Evolutionary conservation across 2,329 filamentous ascomycete genomes (phyloP).

Genomic region (Fulvia fulva): DNA sequence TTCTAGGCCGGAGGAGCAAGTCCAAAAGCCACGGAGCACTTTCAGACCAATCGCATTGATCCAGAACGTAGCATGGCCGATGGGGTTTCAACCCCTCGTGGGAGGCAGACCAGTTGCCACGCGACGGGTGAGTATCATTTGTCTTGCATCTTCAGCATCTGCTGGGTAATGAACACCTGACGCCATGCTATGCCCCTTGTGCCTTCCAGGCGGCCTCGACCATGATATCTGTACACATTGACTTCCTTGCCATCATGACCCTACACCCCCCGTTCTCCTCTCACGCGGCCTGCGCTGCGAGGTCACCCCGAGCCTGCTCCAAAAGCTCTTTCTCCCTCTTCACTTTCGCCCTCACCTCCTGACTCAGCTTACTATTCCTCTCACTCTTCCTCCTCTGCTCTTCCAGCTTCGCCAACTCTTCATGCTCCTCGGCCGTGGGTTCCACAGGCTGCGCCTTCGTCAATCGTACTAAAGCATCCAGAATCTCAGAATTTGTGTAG

Average conservation of each 20-base stretch:
- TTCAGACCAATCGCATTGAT: too few species aligned
- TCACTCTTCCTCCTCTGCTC: slow-evolving; percentile 51
- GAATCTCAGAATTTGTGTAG: slow-evolving; percentile 58
- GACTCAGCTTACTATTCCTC: slow-evolving; percentile 53
- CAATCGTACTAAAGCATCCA: slow-evolving; percentile 58
- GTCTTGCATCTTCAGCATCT: neutral
- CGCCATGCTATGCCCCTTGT: slow-evolving; percentile 6
- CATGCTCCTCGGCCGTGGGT: slow-evolving; percentile 57
- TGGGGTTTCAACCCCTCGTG: neutral
- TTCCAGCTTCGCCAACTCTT: slow-evolving; percentile 55
- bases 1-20: neutral
- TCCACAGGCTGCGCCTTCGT: slow-evolving; percentile 58
- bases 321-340: slow-evolving; percentile 60
- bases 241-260: neutral
- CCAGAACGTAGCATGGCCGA: too few species aligned
- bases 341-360: slow-evolving; percentile 53
- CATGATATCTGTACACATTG: neutral
- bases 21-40: neutral
- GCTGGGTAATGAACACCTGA: neutral
- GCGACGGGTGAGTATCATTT: neutral
- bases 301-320: slow-evolving; percentile 51
- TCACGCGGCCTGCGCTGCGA: slow-evolving; percentile 21
- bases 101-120: neutral
- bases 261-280: neutral
- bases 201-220: neutral